Conservation (phyloP, 768 basidiomycete species). For the Naganishia antarctica region DNA sequence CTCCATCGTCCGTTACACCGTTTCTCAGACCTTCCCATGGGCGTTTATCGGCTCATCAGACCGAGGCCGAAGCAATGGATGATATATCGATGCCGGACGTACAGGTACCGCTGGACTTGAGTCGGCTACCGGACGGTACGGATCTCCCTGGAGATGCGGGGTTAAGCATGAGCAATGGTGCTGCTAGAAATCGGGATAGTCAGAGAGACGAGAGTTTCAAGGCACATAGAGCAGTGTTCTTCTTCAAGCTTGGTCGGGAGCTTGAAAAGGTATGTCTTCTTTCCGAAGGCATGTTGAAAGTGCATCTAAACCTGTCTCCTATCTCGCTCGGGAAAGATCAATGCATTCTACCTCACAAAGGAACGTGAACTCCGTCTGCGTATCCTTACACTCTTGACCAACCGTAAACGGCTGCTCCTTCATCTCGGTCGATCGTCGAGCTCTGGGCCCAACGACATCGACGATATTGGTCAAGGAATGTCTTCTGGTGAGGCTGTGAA, state of each 20-base stretch:
- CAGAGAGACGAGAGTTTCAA: conserved; percentile 80
- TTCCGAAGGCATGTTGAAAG: not conserved
- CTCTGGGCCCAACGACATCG: conserved; percentile 60
- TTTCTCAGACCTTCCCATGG: not conserved
- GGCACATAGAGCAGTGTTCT: conserved; percentile 94
- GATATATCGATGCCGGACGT: not conserved
- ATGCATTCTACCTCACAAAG: conserved; percentile 93
- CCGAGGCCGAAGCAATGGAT: not conserved
- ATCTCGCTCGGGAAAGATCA: conserved; percentile 69
- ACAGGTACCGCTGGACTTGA: conserved; percentile 1
- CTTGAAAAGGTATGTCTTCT: conserved; percentile 73
- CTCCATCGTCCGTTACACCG: not conserved
- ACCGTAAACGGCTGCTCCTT: conserved; percentile 66
- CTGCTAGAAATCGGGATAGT: conserved; percentile 55
- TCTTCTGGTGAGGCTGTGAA: conserved; percentile 51
- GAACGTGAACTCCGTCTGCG: conserved; percentile 89
- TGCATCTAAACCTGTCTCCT: not conserved
- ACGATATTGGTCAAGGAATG: conserved; percentile 23
- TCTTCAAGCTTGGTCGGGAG: conserved; percentile 96
- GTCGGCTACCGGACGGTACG: not conserved
- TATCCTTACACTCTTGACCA: conserved; percentile 86
- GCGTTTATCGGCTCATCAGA: not conserved
- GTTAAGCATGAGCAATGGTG: conserved; percentile 18
- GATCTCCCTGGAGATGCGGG: conserved; percentile 8
- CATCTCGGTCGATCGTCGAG: conserved; percentile 54